A percentile compares a stretch with the other conserved stretches of the same genome.
phyloP scores from a whole-genome alignment of 345 rosid species.

The Eucalyptus globulus region DNA sequence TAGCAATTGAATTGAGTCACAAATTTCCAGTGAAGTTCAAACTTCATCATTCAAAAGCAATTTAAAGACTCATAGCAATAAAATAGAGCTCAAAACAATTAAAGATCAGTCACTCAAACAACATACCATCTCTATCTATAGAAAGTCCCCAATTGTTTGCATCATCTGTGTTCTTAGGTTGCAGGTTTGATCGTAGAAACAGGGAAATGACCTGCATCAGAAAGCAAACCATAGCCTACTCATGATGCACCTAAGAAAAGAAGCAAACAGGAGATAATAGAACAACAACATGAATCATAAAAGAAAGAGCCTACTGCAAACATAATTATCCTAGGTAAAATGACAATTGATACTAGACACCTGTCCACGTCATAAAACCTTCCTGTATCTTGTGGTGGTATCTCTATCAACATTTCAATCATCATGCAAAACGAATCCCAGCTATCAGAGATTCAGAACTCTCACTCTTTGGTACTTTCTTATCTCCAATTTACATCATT shows the following conservation, averaged over 20 bases:
- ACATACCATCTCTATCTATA: slow-evolving; percentile 25
- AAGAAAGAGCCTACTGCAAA: not conserved
- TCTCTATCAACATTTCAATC: not conserved
- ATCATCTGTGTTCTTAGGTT: slow-evolving; percentile 10
- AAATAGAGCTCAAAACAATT: not conserved
- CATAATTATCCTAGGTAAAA: not conserved
- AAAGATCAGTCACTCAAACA: not conserved
- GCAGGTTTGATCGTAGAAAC: slow-evolving; percentile 61
- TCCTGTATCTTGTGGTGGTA: not conserved
- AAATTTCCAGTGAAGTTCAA: not conserved
- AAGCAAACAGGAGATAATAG: not conserved
- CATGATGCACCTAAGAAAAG: not conserved
- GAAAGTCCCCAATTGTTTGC: not conserved
- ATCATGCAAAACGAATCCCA: not conserved
- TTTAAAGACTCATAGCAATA: not conserved
- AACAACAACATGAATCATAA: not conserved
- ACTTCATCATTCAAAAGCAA: not conserved
- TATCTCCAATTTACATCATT: not conserved
- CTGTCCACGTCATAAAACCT: not conserved
- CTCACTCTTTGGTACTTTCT: not conserved
- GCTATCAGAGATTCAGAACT: not conserved
- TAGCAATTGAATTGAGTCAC: not conserved
- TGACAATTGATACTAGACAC: not conserved
- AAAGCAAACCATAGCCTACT: not conserved
- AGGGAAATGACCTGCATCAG: slow-evolving; percentile 72